Evolutionary conservation across 192 early-diverging fungal genomes (phyloP).

Genomic region (Backusella psychrophila): DNA sequence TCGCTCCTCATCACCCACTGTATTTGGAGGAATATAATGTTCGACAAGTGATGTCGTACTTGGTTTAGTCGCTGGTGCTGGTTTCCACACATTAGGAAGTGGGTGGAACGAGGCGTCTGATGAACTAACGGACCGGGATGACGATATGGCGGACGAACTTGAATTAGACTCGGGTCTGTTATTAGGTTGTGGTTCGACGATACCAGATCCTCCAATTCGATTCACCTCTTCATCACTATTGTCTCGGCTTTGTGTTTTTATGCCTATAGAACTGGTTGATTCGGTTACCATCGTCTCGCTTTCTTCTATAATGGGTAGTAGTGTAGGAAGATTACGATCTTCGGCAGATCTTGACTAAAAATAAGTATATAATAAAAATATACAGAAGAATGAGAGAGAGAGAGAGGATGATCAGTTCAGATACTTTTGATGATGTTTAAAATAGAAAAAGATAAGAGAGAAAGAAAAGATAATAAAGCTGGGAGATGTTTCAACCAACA

Average conservation of each 20-base stretch:
- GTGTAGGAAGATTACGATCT: neutral
- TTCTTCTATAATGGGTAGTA: constrained; percentile 7
- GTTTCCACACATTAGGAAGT: neutral
- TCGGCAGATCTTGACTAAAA: neutral
- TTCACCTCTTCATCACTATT: neutral
- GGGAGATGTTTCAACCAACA: neutral
- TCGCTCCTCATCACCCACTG: constrained; percentile 15
- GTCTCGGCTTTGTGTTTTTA: neutral
- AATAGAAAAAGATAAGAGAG: neutral
- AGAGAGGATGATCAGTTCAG: neutral
- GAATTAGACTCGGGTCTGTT: constrained; percentile 3
- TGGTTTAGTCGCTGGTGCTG: neutral
- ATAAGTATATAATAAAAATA: neutral
- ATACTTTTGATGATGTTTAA: neutral
- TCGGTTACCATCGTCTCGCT: constrained; percentile 7
- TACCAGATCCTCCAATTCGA: constrained; percentile 2
- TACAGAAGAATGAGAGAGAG: neutral
- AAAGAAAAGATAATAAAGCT: neutral
- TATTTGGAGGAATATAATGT: neutral
- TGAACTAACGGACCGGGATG: neutral
- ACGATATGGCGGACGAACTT: neutral
- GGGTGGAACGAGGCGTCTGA: constrained; percentile 2
- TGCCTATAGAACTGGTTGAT: neutral
- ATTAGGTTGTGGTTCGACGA: neutral
- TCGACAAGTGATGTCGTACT: neutral